Percentiles rank a stretch among this genome's conserved stretches.
These are phyloP conservation scores for Taphrina deformans DNA, from an alignment of 1,139 yeast species.

Conservation along the genomic window DNA sequence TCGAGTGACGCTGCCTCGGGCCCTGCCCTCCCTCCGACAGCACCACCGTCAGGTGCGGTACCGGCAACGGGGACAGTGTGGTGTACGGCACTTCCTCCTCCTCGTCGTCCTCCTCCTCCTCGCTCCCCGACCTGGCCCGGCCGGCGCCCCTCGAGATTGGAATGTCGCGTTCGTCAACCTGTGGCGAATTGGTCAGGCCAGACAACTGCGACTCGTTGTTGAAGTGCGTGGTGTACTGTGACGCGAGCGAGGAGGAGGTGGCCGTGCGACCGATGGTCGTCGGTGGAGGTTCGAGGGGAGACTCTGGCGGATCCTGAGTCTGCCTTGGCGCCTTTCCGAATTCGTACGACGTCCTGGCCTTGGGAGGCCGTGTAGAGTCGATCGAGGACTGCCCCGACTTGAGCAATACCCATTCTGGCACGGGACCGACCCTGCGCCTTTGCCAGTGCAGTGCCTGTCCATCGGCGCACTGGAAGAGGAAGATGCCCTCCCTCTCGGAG, in stretches of 20 bases:
- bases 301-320: neutral
- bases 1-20: slow-evolving; percentile 5
- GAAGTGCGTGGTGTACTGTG: slow-evolving; percentile 6
- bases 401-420: neutral
- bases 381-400: neutral
- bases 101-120: neutral
- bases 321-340: neutral
- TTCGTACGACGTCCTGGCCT: slow-evolving; percentile 3
- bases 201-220: slow-evolving; percentile 19
- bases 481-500: slow-evolving; percentile 2
- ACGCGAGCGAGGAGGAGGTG: slow-evolving; percentile 9
- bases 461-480: slow-evolving; percentile 12
- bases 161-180: neutral
- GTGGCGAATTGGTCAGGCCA: slow-evolving; percentile 4
- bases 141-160: neutral
- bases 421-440: neutral
- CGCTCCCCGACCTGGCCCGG: neutral
- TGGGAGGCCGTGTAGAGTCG: too few species aligned
- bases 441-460: slow-evolving; percentile 9
- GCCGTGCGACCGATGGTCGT: neutral
- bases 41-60: slow-evolving; percentile 10
- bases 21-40: neutral
- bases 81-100: neutral
- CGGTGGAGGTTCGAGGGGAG: neutral
- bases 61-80: slow-evolving; percentile 5